Evolutionary conservation across 768 basidiomycete genomes (phyloP), one percentile per base, ranked within the genome.

Genomic region (Trametes elegans): DNA sequence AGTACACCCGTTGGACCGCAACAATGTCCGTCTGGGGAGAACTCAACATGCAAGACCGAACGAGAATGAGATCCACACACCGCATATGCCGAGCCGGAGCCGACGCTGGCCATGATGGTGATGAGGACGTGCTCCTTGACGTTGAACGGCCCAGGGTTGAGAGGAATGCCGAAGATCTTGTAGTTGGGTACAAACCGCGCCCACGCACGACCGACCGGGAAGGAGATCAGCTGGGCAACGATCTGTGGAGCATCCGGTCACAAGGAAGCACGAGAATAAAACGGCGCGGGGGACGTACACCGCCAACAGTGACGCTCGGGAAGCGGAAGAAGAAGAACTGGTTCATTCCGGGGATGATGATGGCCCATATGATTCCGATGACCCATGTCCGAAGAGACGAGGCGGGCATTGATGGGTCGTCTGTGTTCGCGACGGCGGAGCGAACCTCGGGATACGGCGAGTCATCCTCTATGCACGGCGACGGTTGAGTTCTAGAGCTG

Each of bases 281-380:
- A 58, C 39, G 42, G 42, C 49, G 24, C 11, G 16, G 31, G n/a
- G 24, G 7, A 56, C 69, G 27, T 60, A 73, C 74, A 67, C 75
- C 74, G n/a, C 76, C 76, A 57, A 90, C 77, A 21, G 74, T 72
- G 11, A 90, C 82, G 28, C 78, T 78, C 3, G 89, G 88, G 64
- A 81, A 87, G 14, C 86, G 84, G 71, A 89, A 88, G 76, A 80
- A 85, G 71, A 88, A 85, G 72, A 88, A 87, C 57, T 87, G 88
- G 64, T 90, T 88, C 46, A 82, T 69, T 31, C 82, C 83, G 10
- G 82, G 79, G 39, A 84, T 75, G 23, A 84, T 46, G 41, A 80
- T 74, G 5, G 82, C 76, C 76, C 79, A 84, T 16, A 75, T 66
- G 24, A 81, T 46, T 29, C 82, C 80, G 42, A 84, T 71, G 36